A percentile compares a stretch with the other conserved stretches of the same genome.
phyloP scores from a whole-genome alignment of 2,329 filamentous ascomycete genomes.

The Fusarium circinatum region DNA sequence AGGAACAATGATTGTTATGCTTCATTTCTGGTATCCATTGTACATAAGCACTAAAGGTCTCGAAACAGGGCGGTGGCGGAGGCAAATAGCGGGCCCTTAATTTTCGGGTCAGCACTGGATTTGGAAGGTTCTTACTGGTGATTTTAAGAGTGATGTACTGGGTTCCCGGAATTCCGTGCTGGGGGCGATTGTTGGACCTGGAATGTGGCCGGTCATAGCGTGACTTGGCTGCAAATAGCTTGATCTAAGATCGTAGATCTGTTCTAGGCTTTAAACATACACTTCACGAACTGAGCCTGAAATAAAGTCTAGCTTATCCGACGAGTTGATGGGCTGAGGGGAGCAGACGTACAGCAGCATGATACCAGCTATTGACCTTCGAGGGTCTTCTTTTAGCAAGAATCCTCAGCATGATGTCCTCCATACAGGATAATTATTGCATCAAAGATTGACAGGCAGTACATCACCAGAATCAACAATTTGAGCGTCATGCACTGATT shows the following conservation, averaged over 20 bases:
- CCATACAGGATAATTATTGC: background rate
- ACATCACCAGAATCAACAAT: background rate
- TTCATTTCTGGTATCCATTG: background rate
- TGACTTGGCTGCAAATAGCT: background rate
- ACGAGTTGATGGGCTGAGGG: fast-evolving
- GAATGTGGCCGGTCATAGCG: background rate
- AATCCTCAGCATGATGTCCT: background rate
- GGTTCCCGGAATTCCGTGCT: background rate
- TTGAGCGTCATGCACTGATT: fast-evolving
- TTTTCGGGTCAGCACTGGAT: background rate
- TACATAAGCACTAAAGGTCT: constrained; percentile 12
- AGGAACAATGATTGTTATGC: background rate
- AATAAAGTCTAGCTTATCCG: too few species aligned
- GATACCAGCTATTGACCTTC: background rate
- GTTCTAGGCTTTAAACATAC: background rate
- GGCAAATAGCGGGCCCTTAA: constrained; percentile 7
- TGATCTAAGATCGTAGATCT: background rate
- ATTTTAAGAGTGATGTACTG: background rate
- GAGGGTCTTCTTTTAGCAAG: too few species aligned
- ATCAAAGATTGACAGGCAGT: fast-evolving
- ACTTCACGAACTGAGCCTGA: background rate
- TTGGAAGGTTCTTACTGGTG: background rate
- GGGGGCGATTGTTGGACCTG: background rate
- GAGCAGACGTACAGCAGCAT: too few species aligned
- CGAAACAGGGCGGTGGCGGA: constrained; percentile 8